A percentile compares a stretch with the other conserved stretches of the same genome.
Conservation (phyloP, 768 basidiomycete genomes). For the Daedalea quercina region DNA sequence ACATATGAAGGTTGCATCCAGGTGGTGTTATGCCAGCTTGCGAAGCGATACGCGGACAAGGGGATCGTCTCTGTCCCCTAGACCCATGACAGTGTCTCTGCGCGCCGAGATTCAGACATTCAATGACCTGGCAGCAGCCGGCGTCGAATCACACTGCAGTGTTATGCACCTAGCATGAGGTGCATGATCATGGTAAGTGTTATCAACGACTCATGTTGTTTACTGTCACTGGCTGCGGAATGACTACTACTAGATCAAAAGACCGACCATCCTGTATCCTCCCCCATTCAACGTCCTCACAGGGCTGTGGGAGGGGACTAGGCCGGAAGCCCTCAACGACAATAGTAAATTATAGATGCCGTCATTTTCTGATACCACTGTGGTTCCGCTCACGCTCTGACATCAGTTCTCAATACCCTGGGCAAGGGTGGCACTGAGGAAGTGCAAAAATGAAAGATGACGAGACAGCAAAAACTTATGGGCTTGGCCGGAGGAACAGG, state of each 20-base stretch:
- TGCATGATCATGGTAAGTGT: too few relatives aligned
- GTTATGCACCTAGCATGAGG: too few relatives aligned
- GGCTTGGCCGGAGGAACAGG: constrained; percentile 25
- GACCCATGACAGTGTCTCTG: constrained; percentile 34
- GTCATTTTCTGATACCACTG: neutral
- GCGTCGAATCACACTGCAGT: constrained; percentile 6
- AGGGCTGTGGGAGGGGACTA: constrained; percentile 35
- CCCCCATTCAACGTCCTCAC: constrained; percentile 30
- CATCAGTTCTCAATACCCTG: constrained; percentile 20
- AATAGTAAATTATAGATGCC: constrained; percentile 26
- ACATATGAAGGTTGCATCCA: constrained; percentile 10
- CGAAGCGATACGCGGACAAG: constrained; percentile 37
- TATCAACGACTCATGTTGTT: too few relatives aligned
- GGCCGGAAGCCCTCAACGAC: constrained; percentile 24
- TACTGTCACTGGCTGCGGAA: too few relatives aligned
- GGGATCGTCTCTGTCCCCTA: constrained; percentile 36
- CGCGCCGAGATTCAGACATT: neutral
- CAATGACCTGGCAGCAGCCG: too few relatives aligned
- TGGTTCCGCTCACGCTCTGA: neutral
- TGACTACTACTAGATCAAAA: too few relatives aligned
- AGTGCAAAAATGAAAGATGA: constrained; percentile 13
- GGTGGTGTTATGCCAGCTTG: constrained; percentile 42
- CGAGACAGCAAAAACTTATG: constrained; percentile 22
- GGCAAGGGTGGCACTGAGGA: constrained; percentile 21
- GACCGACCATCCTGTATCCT: constrained; percentile 7